These are phyloP conservation scores for Limnomonas spitsbergensis DNA, from an alignment of 139 green algal species.

Conservation along the genomic window DNA sequence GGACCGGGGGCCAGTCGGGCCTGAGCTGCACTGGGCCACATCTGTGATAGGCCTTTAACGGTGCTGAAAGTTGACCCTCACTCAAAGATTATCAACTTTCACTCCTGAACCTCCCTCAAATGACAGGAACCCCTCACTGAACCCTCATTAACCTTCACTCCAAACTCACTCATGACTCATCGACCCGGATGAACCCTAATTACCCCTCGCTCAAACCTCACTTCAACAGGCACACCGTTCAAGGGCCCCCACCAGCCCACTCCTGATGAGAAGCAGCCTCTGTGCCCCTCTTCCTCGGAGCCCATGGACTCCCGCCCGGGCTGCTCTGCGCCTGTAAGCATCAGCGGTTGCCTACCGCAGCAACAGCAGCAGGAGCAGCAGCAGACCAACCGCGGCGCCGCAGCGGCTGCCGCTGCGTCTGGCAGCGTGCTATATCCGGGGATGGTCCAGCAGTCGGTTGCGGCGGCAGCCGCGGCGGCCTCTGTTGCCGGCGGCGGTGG, in stretches of 20 bases:
- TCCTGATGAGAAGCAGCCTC: conserved; percentile 31
- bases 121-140: no score
- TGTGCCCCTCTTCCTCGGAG: neutral
- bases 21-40: no score
- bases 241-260: conserved; percentile 67
- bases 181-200: no score
- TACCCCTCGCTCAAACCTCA: no score
- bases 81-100: no score
- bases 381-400: neutral
- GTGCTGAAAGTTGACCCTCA: no score
- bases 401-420: neutral
- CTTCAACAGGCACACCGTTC: conserved; percentile 41
- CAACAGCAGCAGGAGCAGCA: neutral
- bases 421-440: neutral
- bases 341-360: neutral
- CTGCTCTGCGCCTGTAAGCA: neutral
- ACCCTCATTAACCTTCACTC: no score
- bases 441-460: neutral
- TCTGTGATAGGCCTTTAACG: no score
- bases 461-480: neutral
- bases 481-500: neutral
- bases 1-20: no score
- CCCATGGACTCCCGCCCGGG: no score
- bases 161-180: no score
- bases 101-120: no score